A percentile compares a stretch with the other conserved stretches of the same genome.
Conservation (phyloP, 148 eudicot species). For the Fagopyrum homotropicum region DNA sequence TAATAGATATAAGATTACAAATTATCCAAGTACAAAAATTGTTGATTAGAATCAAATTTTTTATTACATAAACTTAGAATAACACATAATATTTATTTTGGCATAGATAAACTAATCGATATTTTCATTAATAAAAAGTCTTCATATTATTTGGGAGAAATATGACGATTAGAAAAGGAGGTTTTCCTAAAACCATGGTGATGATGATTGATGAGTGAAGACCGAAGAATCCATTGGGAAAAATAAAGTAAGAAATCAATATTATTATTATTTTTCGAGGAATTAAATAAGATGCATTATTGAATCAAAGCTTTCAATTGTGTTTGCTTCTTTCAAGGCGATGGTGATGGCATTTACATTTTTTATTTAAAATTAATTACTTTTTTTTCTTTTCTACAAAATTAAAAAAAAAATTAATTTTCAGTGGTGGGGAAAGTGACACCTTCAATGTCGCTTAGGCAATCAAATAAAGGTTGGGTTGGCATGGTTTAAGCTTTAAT, state of each 20-base stretch:
- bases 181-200: not conserved
- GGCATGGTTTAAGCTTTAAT: not conserved
- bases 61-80: too few relatives aligned
- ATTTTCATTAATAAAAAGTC: too few relatives aligned
- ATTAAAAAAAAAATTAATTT: not conserved
- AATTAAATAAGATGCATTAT: constrained; percentile 1
- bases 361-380: not conserved
- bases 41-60: too few relatives aligned
- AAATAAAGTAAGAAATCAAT: not conserved
- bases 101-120: too few relatives aligned
- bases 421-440: constrained; percentile 9
- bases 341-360: constrained; percentile 7
- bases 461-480: constrained; percentile 4
- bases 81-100: too few relatives aligned
- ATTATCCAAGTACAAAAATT: too few relatives aligned
- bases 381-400: not conserved
- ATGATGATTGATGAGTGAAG: not conserved
- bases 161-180: not conserved
- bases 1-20: too few relatives aligned
- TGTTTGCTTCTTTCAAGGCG: constrained; percentile 7
- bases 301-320: constrained; percentile 9
- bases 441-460: constrained; percentile 4
- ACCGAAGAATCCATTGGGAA: not conserved
- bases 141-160: too few relatives aligned
- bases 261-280: not conserved